Conservation (phyloP, 2,329 filamentous ascomycete species). For the Coniochaeta prunicola region DNA sequence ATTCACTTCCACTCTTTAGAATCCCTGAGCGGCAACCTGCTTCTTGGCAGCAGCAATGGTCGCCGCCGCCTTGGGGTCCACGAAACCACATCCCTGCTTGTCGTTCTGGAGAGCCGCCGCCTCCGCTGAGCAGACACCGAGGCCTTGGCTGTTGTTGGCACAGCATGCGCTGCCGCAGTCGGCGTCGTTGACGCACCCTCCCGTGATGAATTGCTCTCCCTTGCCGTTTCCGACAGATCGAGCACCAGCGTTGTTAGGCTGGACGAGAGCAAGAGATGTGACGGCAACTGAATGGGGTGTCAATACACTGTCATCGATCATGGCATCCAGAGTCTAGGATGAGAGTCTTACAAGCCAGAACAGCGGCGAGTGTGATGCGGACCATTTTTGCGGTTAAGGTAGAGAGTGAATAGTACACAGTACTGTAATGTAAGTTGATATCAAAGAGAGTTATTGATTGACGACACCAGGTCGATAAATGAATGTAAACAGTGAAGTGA, state of each 20-base stretch:
- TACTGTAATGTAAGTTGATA: neutral
- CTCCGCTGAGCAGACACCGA: constrained; percentile 25
- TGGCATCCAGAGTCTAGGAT: too few species aligned
- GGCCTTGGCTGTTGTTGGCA: constrained; percentile 8
- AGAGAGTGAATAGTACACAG: neutral
- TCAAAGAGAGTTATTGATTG: neutral
- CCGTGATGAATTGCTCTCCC: constrained; percentile 21
- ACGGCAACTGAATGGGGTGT: constrained; percentile 5
- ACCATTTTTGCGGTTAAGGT: constrained; percentile 6
- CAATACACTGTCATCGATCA: neutral
- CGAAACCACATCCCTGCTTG: constrained; percentile 27
- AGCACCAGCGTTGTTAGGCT: constrained; percentile 13
- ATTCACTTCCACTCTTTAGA: neutral
- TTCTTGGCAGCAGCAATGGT: neutral
- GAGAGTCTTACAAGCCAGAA: constrained; percentile 7
- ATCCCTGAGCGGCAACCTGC: neutral
- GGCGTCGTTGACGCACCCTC: constrained; percentile 17
- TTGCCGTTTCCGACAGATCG: constrained; percentile 18
- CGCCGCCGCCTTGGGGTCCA: constrained; percentile 3
- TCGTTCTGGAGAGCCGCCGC: constrained; percentile 22
- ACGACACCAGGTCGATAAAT: neutral
- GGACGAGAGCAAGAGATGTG: constrained; percentile 8
- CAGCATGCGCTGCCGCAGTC: constrained; percentile 20
- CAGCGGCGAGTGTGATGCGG: constrained; percentile 4
- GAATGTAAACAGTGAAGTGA: neutral